Percentiles rank a stretch among this genome's conserved stretches.
Evolutionary conservation across 1,284 basidiomycete genomes (phyloP).

Genomic region (Cystobasidium slooffiae): DNA sequence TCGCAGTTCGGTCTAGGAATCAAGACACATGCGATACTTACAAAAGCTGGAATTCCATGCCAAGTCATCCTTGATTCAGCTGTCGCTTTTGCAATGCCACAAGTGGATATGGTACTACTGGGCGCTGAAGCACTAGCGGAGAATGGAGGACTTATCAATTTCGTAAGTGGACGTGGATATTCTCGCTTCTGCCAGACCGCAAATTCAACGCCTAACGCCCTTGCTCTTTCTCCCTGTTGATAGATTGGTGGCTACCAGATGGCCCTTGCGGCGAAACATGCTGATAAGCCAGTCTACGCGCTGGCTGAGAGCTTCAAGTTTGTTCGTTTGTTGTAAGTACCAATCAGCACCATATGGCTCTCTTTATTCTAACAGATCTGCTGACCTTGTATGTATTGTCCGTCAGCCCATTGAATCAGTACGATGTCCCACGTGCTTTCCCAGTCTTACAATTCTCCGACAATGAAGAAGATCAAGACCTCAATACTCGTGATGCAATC

Average conservation of each 20-base stretch:
- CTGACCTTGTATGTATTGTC: slow-evolving; percentile 65
- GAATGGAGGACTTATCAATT: slow-evolving; percentile 63
- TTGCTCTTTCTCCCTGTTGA: slow-evolving; percentile 68
- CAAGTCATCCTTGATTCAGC: slow-evolving; percentile 94
- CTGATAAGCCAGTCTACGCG: slow-evolving; percentile 95
- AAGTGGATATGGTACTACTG: slow-evolving; percentile 90
- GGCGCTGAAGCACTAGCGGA: slow-evolving; percentile 98
- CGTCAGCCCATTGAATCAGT: slow-evolving; percentile 84
- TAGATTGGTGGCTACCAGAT: slow-evolving; percentile 83
- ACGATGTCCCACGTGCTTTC: slow-evolving; percentile 74
- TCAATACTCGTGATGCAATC: slow-evolving; percentile 14
- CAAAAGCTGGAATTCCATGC: slow-evolving; percentile 85
- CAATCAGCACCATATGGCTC: not conserved
- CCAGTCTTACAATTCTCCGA: slow-evolving; percentile 33
- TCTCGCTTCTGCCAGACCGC: not conserved
- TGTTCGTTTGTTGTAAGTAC: slow-evolving; percentile 5
- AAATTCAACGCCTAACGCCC: not conserved
- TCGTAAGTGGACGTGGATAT: not conserved
- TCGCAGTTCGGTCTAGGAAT: slow-evolving; percentile 64
- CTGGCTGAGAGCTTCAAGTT: slow-evolving; percentile 68
- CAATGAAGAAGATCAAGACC: slow-evolving; percentile 18
- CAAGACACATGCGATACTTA: slow-evolving; percentile 82
- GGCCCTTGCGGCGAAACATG: slow-evolving; percentile 91
- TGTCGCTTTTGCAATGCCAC: slow-evolving; percentile 95
- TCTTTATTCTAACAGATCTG: too few relatives aligned